phyloP scores from a whole-genome alignment of 139 green algal species.

The Closterium sp. region DNA sequence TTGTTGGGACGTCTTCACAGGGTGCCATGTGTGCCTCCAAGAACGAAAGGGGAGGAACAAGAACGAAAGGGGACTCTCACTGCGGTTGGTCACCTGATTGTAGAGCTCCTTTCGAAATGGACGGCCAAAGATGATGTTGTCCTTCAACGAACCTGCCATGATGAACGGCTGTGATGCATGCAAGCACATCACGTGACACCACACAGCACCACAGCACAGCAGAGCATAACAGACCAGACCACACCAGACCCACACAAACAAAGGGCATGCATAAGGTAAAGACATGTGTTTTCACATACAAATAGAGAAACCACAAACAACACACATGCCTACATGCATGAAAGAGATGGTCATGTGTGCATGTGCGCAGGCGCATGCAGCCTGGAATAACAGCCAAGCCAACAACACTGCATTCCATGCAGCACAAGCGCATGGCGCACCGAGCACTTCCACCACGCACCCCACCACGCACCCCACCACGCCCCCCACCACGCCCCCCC shows the following conservation, averaged over 20 bases:
- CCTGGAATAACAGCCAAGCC: too few species aligned
- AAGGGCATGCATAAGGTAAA: not conserved
- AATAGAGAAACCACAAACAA: not conserved
- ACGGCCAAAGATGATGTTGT: slow-evolving; percentile 52
- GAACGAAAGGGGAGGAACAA: too few species aligned
- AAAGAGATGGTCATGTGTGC: too few species aligned
- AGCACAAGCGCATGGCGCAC: too few species aligned
- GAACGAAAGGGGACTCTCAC: not conserved
- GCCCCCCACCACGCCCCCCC: too few species aligned
- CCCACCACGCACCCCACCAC: too few species aligned
- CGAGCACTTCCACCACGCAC: too few species aligned
- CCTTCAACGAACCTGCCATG: slow-evolving; percentile 41
- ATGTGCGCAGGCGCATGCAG: too few species aligned
- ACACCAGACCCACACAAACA: not conserved
- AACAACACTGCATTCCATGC: too few species aligned
- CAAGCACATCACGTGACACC: not conserved
- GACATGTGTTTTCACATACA: not conserved
- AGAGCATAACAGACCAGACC: not conserved
- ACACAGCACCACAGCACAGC: not conserved
- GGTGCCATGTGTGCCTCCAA: too few species aligned
- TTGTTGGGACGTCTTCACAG: too few species aligned
- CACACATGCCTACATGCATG: too few species aligned
- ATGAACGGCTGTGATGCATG: slow-evolving; percentile 34
- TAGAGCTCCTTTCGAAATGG: slow-evolving; percentile 13
- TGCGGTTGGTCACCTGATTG: not conserved